Conservation (phyloP, 1,139 yeast species). For the Arxiozyma bovina region DNA sequence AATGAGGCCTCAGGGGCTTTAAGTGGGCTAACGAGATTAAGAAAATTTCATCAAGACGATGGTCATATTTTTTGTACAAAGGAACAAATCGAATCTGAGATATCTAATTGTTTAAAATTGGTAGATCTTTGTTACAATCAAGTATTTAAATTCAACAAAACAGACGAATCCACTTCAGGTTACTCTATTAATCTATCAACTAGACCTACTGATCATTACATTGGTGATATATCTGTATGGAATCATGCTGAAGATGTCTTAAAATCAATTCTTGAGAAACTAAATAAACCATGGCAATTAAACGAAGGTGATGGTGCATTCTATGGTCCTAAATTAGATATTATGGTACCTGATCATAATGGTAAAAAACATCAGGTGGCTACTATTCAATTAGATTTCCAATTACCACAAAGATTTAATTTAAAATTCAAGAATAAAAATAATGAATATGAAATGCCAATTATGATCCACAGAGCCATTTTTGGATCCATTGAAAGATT, state of each 20-base stretch:
- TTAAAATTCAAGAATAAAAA: conserved; percentile 54
- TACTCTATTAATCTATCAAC: conserved; percentile 77
- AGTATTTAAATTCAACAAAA: conserved; percentile 56
- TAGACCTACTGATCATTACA: conserved; percentile 66
- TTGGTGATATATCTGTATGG: conserved; percentile 84
- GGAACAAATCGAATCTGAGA: conserved; percentile 74
- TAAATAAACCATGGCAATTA: conserved; percentile 59
- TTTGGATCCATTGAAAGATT: conserved; percentile 92
- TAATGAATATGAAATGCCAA: conserved; percentile 54
- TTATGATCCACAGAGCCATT: conserved; percentile 90
- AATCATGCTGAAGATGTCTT: conserved; percentile 70
- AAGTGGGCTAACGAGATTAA: conserved; percentile 86
- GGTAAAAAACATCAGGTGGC: conserved; percentile 90
- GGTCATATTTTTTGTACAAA: conserved; percentile 92
- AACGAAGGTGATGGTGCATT: conserved; percentile 96
- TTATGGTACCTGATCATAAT: conserved; percentile 73
- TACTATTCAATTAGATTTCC: conserved; percentile 91
- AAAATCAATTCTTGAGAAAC: conserved; percentile 51
- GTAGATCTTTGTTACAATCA: conserved; percentile 64
- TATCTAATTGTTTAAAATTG: conserved; percentile 62
- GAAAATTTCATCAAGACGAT: conserved; percentile 97
- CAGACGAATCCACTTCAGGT: conserved; percentile 10
- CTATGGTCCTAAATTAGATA: conserved; percentile 93
- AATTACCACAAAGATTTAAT: conserved; percentile 78
- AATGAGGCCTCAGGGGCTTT: conserved; percentile 94